Percentiles rank a stretch among this genome's conserved stretches.
Evolutionary conservation across 1,139 yeast genomes (phyloP).

Genomic region (Yamadazyma sp.): DNA sequence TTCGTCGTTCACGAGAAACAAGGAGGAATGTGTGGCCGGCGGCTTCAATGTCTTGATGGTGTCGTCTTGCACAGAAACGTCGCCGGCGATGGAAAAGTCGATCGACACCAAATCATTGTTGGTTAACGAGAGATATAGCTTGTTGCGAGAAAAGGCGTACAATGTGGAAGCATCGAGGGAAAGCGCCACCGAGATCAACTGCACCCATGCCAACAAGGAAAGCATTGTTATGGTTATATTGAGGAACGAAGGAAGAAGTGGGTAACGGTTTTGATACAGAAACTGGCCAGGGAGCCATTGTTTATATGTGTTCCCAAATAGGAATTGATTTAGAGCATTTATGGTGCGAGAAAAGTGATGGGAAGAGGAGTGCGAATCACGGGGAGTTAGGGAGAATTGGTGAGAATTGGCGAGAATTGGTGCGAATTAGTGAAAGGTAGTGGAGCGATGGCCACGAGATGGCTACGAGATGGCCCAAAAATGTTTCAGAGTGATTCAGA

Average conservation of each 20-base stretch:
- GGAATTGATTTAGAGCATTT: conserved; percentile 1
- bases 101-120: conserved; percentile 38
- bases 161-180: conserved; percentile 29
- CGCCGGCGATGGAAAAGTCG: conserved; percentile 37
- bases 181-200: conserved; percentile 1
- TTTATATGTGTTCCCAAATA: conserved; percentile 8
- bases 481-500: too few species aligned
- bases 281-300: not conserved
- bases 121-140: conserved; percentile 34
- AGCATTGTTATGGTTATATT: conserved; percentile 1
- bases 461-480: too few species aligned
- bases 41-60: conserved; percentile 20
- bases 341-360: not conserved
- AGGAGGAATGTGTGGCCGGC: conserved; percentile 35
- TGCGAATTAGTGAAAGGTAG: not conserved
- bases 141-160: conserved; percentile 36
- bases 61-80: conserved; percentile 10
- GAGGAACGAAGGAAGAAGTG: not conserved
- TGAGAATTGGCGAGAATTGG: not conserved
- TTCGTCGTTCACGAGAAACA: conserved; percentile 29
- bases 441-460: too few species aligned
- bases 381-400: not conserved
- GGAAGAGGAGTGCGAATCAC: not conserved
- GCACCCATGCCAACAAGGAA: conserved; percentile 1
- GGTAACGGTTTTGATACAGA: too few species aligned